Base-by-base conservation (phyloP, 2,329 filamentous ascomycete species). In the Aspergillus floridensis region DNA sequence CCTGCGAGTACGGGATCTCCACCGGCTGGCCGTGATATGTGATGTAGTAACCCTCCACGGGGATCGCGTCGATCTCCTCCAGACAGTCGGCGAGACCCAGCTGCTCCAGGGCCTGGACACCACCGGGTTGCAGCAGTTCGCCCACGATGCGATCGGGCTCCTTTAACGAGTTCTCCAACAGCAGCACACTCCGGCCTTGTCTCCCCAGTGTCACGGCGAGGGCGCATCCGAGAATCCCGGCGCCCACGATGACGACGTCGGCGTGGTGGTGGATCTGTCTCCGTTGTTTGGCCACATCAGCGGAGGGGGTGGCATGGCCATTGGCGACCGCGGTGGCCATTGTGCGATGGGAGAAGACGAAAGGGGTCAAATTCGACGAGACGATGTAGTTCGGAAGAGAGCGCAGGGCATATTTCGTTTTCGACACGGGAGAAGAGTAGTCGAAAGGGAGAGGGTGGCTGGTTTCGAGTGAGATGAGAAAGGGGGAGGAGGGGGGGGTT, bases 81-180 rank as follows among this genome's bases (percentile, higher is more conserved):
- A 98, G 79, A 72, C 92, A 96, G 68, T 93, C 86, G 57, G 81
- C 82, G 64, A 99, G 78, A 2, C 95, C 95, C 53, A 99, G 80
- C 72, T 90, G 86, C 70, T 88, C 84, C 69, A 99, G 81, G 7
- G 95, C 90, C 55, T 86, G 81, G 35, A 96, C 88, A 53, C 95
- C 95, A 53, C 95, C 95, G 0, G 95, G 95, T 77, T 99, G 95
- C 68, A 99, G 80, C 65, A 99, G 80, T 79, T 99, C 95, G 68
- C 95, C 95, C 51, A 99, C 92, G 66, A 99, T 99, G 64, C 95
- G 88, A 79, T 98, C 90, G 21, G 95, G 95, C 80, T 98, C 89
- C 77, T 92, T 92, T 77, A 98, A 81, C 78, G 87, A 96, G 70
- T 86, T 86, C 80, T 99, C 95, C 53, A 99, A 85, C 54, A 99